These are phyloP conservation scores for Aureobasidium sp. DNA, from an alignment of 2,329 filamentous ascomycete species.

Conservation along the genomic window DNA sequence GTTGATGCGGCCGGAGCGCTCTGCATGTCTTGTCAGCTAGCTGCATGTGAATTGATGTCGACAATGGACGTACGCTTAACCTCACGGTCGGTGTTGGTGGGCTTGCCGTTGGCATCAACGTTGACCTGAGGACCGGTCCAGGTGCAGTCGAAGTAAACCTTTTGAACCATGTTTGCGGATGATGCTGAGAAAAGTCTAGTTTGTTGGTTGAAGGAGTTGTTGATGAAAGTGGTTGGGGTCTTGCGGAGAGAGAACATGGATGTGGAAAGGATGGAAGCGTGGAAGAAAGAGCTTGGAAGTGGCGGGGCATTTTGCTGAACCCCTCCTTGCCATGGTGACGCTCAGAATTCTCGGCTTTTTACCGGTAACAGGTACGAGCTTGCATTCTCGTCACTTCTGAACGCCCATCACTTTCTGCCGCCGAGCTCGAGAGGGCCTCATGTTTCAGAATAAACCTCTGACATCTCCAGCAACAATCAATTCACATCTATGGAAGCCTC, in stretches of 20 bases:
- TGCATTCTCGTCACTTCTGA: neutral
- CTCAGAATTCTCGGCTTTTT: neutral
- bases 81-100: slow-evolving; percentile 33
- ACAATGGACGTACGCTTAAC: slow-evolving; percentile 49
- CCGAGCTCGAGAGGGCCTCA: too few relatives aligned
- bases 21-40: slow-evolving; percentile 35
- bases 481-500: too few relatives aligned
- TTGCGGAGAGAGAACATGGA: slow-evolving; percentile 7
- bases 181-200: slow-evolving; percentile 52
- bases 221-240: slow-evolving; percentile 17
- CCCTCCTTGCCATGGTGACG: neutral
- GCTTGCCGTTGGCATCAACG: slow-evolving; percentile 45
- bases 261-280: neutral
- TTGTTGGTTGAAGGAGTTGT: slow-evolving; percentile 11
- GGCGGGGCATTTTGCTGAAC: neutral
- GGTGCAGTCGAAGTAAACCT: slow-evolving; percentile 53
- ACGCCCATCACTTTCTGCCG: too few relatives aligned
- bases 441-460: too few relatives aligned
- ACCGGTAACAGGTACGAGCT: neutral
- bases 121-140: slow-evolving; percentile 67
- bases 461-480: too few relatives aligned
- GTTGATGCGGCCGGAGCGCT: slow-evolving; percentile 69
- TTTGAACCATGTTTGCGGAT: slow-evolving; percentile 65
- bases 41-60: slow-evolving; percentile 11
- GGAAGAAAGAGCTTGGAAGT: neutral